phyloP scores from a whole-genome alignment of 2,329 filamentous ascomycete species.

The Xylariaceae sp. region DNA sequence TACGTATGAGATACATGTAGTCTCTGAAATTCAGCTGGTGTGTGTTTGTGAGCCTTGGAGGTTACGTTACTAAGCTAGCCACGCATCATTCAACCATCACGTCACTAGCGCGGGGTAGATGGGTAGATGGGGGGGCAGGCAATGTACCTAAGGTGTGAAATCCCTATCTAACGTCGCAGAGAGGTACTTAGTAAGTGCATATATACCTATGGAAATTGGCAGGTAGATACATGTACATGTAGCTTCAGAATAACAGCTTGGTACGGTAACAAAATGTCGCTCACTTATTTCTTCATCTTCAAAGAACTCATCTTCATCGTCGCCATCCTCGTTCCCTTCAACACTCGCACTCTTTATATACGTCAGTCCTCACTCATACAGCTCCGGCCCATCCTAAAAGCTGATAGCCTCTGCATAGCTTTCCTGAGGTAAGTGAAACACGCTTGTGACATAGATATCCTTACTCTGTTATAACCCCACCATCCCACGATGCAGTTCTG shows the following conservation, averaged over 20 bases:
- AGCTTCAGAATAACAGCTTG: neutral
- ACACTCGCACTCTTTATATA: neutral
- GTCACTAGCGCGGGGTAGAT: conserved; percentile 29
- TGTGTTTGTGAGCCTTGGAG: too few species aligned
- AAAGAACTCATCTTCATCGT: conserved; percentile 1
- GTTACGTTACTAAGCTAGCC: too few species aligned
- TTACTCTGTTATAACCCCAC: conserved; percentile 1
- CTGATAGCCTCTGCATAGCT: neutral
- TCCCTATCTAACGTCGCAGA: too few species aligned
- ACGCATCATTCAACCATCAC: conserved; percentile 18
- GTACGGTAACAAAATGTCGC: conserved; percentile 18
- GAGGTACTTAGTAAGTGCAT: too few species aligned
- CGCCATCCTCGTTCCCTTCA: neutral
- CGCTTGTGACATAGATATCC: conserved; percentile 11
- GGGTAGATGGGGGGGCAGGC: conserved; percentile 2
- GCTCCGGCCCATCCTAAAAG: neutral
- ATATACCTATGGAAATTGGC: too few species aligned
- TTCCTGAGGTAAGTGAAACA: conserved; percentile 19
- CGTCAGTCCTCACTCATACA: neutral
- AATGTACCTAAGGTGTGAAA: conserved; percentile 1
- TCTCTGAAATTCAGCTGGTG: too few species aligned
- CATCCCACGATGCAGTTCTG: conserved; percentile 1
- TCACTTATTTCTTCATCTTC: conserved; percentile 19
- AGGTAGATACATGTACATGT: neutral
- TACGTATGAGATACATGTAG: too few species aligned